Conservation (phyloP, 2,329 filamentous ascomycete genomes). For the Epichloe gansuensis region DNA sequence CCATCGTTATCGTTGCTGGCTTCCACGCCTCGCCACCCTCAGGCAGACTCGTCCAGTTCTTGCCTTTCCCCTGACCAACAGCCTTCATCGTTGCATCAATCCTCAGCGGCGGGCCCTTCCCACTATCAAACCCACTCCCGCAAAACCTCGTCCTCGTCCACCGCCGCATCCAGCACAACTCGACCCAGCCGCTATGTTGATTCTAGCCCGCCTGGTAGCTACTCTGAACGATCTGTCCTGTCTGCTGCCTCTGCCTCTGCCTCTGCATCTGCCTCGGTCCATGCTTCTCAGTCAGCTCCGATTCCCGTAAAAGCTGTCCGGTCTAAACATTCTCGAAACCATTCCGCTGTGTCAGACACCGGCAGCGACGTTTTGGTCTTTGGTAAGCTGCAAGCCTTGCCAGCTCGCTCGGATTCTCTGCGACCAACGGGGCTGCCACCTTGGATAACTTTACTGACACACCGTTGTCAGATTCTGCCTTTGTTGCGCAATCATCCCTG, state of each 20-base stretch:
- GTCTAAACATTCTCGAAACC: slow-evolving; percentile 29
- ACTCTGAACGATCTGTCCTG: slow-evolving; percentile 46
- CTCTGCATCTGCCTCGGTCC: slow-evolving; percentile 21
- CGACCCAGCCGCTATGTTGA: slow-evolving; percentile 48
- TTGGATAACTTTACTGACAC: slow-evolving; percentile 16
- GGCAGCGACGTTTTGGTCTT: slow-evolving; percentile 25
- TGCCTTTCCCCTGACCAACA: not conserved
- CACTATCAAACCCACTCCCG: slow-evolving; percentile 7
- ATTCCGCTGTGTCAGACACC: slow-evolving; percentile 29
- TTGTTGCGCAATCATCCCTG: slow-evolving; percentile 32
- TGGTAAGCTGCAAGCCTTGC: slow-evolving; percentile 27
- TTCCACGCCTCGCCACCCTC: not conserved
- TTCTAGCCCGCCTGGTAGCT: slow-evolving; percentile 42
- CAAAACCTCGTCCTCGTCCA: slow-evolving; percentile 33
- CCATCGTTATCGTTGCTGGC: not conserved
- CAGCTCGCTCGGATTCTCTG: slow-evolving; percentile 36
- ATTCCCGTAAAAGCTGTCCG: slow-evolving; percentile 29
- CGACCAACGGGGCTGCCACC: slow-evolving; percentile 23
- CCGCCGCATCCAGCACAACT: slow-evolving; percentile 19
- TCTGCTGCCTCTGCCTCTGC: slow-evolving; percentile 39
- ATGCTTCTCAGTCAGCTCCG: slow-evolving; percentile 33
- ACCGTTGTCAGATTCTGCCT: slow-evolving; percentile 35
- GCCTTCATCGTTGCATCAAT: not conserved
- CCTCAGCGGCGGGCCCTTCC: not conserved
- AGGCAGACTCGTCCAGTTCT: not conserved